Conservation (phyloP, 768 basidiomycete species). For the Lentinula lateritia region DNA sequence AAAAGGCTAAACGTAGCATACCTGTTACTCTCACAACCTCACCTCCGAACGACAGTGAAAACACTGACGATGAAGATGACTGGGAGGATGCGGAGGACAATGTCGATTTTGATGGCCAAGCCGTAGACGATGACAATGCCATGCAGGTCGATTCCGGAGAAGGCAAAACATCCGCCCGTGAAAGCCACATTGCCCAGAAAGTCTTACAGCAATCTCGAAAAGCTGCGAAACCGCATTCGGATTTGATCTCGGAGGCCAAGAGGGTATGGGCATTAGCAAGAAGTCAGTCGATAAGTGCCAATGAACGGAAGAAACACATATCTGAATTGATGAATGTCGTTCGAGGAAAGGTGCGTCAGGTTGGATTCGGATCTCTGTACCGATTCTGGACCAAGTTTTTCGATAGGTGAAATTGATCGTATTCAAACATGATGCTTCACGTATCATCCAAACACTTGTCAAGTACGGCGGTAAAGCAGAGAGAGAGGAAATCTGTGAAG, state of each 20-base stretch:
- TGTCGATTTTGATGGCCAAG: slow-evolving; percentile 25
- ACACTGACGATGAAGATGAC: slow-evolving; percentile 25
- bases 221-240: slow-evolving; percentile 74
- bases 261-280: slow-evolving; percentile 71
- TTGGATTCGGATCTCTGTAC: slow-evolving; percentile 32
- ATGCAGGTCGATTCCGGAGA: slow-evolving; percentile 26
- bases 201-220: slow-evolving; percentile 61
- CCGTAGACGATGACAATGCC: slow-evolving; percentile 23
- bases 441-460: slow-evolving; percentile 77
- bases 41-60: neutral
- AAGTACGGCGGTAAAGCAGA: slow-evolving; percentile 76
- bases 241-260: slow-evolving; percentile 66
- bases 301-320: slow-evolving; percentile 73
- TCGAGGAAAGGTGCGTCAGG: slow-evolving; percentile 77
- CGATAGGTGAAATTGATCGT: neutral
- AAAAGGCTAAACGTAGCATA: slow-evolving; percentile 50
- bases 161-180: slow-evolving; percentile 44
- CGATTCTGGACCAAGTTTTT: neutral
- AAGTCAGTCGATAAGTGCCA: slow-evolving; percentile 52
- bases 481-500: slow-evolving; percentile 73
- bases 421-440: slow-evolving; percentile 88
- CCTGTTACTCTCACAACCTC: slow-evolving; percentile 43
- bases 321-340: slow-evolving; percentile 70
- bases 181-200: slow-evolving; percentile 71
- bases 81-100: slow-evolving; percentile 37